These are phyloP conservation scores for Dipteronia sinensis DNA, from an alignment of 345 rosid species.

Conservation along the genomic window DNA sequence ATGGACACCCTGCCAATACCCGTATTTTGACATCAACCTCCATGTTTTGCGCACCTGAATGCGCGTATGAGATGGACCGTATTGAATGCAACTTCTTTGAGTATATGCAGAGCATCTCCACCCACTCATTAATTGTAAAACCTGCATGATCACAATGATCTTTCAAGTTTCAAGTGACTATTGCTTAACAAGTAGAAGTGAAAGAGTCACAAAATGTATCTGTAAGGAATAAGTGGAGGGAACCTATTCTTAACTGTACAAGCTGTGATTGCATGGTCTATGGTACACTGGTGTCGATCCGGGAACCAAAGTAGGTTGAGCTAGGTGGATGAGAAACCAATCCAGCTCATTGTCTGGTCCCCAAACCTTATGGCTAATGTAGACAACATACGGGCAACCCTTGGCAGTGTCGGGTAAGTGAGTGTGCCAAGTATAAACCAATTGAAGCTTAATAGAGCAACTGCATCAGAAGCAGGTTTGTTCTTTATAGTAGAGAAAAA, in stretches of 20 bases:
- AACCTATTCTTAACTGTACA: background rate
- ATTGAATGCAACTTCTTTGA: background rate
- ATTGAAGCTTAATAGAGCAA: constrained; percentile 78
- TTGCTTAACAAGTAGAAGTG: background rate
- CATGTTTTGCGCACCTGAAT: background rate
- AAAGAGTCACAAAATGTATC: background rate
- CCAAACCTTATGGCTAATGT: constrained; percentile 23
- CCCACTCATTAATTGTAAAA: background rate
- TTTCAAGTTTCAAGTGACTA: background rate
- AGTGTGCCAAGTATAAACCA: constrained; percentile 85
- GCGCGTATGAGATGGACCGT: background rate
- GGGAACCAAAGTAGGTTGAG: constrained; percentile 1
- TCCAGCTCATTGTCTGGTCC: constrained; percentile 27
- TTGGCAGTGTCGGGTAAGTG: constrained; percentile 66
- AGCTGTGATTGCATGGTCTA: background rate
- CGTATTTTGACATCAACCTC: too few species aligned
- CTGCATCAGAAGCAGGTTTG: constrained; percentile 76
- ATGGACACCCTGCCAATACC: too few species aligned
- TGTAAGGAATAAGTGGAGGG: background rate
- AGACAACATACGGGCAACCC: constrained; percentile 42
- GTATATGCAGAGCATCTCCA: background rate
- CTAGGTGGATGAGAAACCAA: constrained; percentile 30
- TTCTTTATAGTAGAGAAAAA: constrained; percentile 63
- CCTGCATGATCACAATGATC: background rate
- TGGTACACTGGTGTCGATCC: constrained; percentile 12